phyloP scores from a whole-genome alignment of 768 basidiomycete genomes.

The Tulasnella sp. region DNA sequence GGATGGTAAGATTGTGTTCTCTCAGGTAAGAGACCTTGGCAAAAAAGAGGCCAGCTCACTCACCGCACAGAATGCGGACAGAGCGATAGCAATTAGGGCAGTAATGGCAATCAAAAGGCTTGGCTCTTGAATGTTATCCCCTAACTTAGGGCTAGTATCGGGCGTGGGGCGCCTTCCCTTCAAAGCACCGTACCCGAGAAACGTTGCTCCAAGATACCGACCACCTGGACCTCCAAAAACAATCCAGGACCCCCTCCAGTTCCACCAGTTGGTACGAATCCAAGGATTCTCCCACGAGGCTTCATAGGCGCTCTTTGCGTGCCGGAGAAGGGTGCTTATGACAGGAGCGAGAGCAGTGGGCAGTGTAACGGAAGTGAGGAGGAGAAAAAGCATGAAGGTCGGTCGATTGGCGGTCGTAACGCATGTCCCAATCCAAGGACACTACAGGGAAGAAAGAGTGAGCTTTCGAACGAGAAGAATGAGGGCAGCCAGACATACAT shows the following conservation, averaged over 20 bases:
- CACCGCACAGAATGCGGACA: background rate
- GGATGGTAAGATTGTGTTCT: background rate
- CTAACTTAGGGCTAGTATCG: background rate
- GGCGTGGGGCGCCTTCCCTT: background rate
- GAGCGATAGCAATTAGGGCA: background rate
- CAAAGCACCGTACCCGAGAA: background rate
- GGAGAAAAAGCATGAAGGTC: slow-evolving; percentile 3
- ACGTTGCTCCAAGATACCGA: background rate
- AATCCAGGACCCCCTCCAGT: background rate
- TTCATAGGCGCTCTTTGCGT: background rate
- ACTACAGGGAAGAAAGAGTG: background rate
- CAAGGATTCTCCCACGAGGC: background rate
- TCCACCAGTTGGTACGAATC: background rate
- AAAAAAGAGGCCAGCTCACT: background rate
- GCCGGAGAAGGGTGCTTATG: background rate
- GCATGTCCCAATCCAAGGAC: slow-evolving; percentile 16
- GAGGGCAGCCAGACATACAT: background rate
- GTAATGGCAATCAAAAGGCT: background rate
- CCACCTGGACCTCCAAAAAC: background rate
- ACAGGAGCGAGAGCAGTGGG: background rate
- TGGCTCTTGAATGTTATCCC: background rate
- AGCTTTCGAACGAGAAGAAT: background rate
- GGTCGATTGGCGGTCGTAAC: slow-evolving; percentile 10
- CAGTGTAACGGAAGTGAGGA: background rate
- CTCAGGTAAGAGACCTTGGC: background rate